Evolutionary conservation across 1,139 yeast species (phyloP), one percentile per base, ranked within the genome.

Genomic region (Saccharomyces uvarum): DNA sequence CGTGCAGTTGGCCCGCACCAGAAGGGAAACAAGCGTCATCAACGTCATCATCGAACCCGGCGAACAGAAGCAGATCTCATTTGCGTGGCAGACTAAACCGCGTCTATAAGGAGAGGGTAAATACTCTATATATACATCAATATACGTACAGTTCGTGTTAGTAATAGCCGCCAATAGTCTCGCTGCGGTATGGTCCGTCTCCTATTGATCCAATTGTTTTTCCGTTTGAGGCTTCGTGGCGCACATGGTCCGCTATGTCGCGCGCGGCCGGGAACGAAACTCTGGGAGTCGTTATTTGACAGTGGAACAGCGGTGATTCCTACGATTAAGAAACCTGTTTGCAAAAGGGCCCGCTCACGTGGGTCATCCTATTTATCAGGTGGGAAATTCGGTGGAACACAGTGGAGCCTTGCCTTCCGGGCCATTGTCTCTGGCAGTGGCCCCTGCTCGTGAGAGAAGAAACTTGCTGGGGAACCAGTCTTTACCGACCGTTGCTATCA

Each of bases 41-140:
- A 83, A 83, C 60, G 79, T 83, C 5, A 73, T 82, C 19, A 82
- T 83, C 14, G 82, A 79, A 49, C 79, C 81, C 4, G 84, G 83
- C 1, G 75, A 75, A 46, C 76, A 76, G 59, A 76, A 75, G 57
- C 78, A 79, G 61, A 71, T 83, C 48, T 77, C 77, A 48, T 83
- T 83, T 67, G 86, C 84, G 1, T 83, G 88, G 88, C 83, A 81
- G 73, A 61, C 56, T 14, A 59, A 59, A 41, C 32, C 63, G 5
- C 58, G 54, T 14, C 14, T 56, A 24, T 56, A 52, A 44, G n/a
- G 31, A 14, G n/a, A 5, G 8, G 29, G 26, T 24, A 24, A 24
- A 24, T 24, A 24, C 6, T 24, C 26, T 24, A 24, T 24, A 24
- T 5, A 24, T 24, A 24, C 26, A 24, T 24, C 26, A 21, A 21